These are phyloP conservation scores for Nemania abortiva DNA, from an alignment of 2,329 filamentous ascomycete genomes.

Conservation along the genomic window DNA sequence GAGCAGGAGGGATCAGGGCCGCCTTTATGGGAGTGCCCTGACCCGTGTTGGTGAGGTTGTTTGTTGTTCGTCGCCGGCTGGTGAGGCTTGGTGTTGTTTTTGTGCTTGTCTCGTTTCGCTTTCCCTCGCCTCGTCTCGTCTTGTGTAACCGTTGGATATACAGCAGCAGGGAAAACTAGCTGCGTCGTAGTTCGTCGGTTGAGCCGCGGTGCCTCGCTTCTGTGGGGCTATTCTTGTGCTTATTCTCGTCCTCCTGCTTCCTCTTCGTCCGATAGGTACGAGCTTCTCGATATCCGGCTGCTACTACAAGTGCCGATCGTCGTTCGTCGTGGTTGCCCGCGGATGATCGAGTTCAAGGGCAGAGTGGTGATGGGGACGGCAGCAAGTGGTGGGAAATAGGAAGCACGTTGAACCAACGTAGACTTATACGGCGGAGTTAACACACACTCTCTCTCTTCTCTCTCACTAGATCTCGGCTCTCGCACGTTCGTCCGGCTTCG, in stretches of 20 bases:
- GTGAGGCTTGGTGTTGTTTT: slow-evolving; percentile 19
- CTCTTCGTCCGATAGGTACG: slow-evolving; percentile 3
- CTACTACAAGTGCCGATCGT: background rate
- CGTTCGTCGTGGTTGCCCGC: background rate
- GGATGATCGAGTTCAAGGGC: background rate
- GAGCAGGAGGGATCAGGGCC: slow-evolving; percentile 25
- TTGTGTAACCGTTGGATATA: slow-evolving; percentile 18
- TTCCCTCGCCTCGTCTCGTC: background rate
- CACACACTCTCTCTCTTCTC: slow-evolving; percentile 5
- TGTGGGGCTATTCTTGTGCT: background rate
- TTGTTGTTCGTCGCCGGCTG: slow-evolving; percentile 19
- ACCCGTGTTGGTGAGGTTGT: slow-evolving; percentile 6
- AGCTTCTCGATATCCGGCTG: slow-evolving; percentile 3
- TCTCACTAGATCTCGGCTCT: background rate
- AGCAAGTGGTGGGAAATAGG: background rate
- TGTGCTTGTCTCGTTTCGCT: slow-evolving; percentile 26
- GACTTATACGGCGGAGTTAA: slow-evolving; percentile 10
- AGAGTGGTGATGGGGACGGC: background rate
- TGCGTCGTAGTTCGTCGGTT: slow-evolving; percentile 13
- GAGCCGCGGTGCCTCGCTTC: background rate
- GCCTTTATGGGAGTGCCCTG: slow-evolving; percentile 30
- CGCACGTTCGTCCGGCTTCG: slow-evolving; percentile 21
- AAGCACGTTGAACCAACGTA: slow-evolving; percentile 3
- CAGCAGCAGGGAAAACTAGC: background rate
- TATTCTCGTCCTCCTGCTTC: background rate